Percentiles rank a stretch among this genome's conserved stretches.
These are phyloP conservation scores for Populus davidiana DNA, from an alignment of 345 rosid genomes.

Conservation along the genomic window DNA sequence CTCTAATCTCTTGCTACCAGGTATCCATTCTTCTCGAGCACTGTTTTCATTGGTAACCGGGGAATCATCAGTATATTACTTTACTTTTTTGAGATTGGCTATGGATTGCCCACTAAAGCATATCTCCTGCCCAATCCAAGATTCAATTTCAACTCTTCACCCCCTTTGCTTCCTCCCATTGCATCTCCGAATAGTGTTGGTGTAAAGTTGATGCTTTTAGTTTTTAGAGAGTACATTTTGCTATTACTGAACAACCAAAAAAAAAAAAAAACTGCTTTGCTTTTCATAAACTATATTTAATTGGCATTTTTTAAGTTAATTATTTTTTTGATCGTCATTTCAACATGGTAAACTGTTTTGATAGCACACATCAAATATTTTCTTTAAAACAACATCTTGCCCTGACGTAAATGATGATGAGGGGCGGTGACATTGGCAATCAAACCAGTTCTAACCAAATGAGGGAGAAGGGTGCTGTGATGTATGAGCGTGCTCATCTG, in stretches of 20 bases:
- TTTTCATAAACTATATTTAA: neutral
- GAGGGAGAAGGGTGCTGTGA: neutral
- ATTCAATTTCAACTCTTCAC: neutral
- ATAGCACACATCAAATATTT: neutral
- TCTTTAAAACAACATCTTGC: neutral
- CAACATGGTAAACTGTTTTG: neutral
- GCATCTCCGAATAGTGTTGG: neutral
- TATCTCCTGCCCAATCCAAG: neutral
- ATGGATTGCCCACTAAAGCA: neutral
- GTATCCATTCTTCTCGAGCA: conserved; percentile 25
- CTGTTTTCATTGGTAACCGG: neutral
- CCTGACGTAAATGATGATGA: neutral
- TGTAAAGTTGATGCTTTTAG: too few relatives aligned
- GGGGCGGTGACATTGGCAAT: neutral
- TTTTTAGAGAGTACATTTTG: too few relatives aligned
- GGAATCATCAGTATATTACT: neutral
- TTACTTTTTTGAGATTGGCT: neutral
- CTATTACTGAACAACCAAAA: too few relatives aligned
- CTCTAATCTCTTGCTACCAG: conserved; percentile 96
- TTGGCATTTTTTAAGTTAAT: neutral
- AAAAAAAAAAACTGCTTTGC: neutral
- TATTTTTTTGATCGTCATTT: neutral
- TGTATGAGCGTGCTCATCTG: neutral
- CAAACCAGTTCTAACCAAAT: neutral
- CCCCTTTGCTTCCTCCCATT: neutral